Conservation (phyloP, 2,329 filamentous ascomycete species). For the Corynespora cassiicola region DNA sequence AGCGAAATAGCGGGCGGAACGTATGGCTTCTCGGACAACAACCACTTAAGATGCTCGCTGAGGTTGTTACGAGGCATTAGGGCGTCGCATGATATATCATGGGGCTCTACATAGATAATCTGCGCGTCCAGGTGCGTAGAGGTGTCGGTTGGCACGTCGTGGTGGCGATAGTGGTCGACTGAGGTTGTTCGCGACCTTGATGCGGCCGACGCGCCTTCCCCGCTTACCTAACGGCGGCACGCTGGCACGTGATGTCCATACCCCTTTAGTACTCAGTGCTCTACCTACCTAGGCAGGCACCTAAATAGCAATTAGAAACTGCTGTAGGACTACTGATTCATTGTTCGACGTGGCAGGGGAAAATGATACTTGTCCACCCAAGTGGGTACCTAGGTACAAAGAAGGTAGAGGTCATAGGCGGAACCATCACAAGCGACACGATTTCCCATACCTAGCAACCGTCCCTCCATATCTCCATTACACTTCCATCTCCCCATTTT, state of each 20-base stretch:
- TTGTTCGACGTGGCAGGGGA: too few relatives aligned
- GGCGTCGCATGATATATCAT: conserved; percentile 33
- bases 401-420: too few relatives aligned
- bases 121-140: conserved; percentile 26
- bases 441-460: too few relatives aligned
- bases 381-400: too few relatives aligned
- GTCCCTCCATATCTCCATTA: too few relatives aligned
- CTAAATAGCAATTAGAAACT: too few relatives aligned
- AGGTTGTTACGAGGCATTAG: conserved; percentile 59
- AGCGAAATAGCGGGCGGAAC: conserved; percentile 44
- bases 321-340: too few relatives aligned
- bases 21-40: conserved; percentile 53
- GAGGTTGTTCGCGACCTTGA: too few relatives aligned
- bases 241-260: conserved; percentile 32
- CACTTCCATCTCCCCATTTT: too few relatives aligned
- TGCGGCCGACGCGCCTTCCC: conserved; percentile 23
- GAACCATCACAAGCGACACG: too few relatives aligned
- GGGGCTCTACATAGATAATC: conserved; percentile 24
- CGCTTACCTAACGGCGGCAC: conserved; percentile 23
- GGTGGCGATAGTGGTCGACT: conserved; percentile 12
- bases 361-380: too few relatives aligned
- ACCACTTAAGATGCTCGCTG: conserved; percentile 55
- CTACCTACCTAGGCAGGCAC: not conserved
- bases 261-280: not conserved
- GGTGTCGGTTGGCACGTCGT: conserved; percentile 21